Base-by-base conservation (phyloP, 495 filamentous ascomycete genomes). In the Penicillium cinerascens region DNA sequence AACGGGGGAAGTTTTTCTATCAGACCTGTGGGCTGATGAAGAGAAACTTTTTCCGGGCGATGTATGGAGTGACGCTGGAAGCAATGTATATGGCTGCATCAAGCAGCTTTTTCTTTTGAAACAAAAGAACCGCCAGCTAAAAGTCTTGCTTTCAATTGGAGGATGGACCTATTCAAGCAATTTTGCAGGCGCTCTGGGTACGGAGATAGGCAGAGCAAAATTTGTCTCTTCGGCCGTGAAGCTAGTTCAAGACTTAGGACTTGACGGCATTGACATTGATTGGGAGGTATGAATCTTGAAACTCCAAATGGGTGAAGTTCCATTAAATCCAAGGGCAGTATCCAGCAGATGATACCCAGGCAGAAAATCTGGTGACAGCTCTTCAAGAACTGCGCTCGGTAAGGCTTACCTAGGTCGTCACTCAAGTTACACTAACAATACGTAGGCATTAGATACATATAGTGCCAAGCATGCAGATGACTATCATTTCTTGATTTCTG, bases 61-160 rank as follows among this genome's bases (percentile, higher is more conserved):
- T 70, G 87, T 86, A 36, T 83, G 80, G 82, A 81, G 78, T 58
- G 83, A 87, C 41, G 42, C 51, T n/a, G 80, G 86, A 20, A 86
- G 78, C 44, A 93, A 95, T 68, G 77, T 93, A 48, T 95, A 95
- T 73, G 91, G 91, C 41, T 92, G 86, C 68, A 63, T 92, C 23
- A 96, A 95, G 75, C 89, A 95, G 71, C 79, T 96, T 10, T 87
- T 84, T 69, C 74, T 95, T 4, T 81, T 89, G 36, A 95, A 95
- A 75, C 82, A 85, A 55, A 70, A 75, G 43, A 87, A 95, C 69
- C 84, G 89, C 42, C 81, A 89, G 51, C 74, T 96, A 36, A 95
- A 95, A 67, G 78, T 91, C 3, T 78, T 95, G 18, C 55, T 75
- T 2, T 69, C 67, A 9, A 68, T 75, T 29, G 91, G 91, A 43